A percentile compares a stretch with the other conserved stretches of the same genome.
phyloP scores from a whole-genome alignment of 2,329 filamentous ascomycete species.

The Blastomyces gilchristii region DNA sequence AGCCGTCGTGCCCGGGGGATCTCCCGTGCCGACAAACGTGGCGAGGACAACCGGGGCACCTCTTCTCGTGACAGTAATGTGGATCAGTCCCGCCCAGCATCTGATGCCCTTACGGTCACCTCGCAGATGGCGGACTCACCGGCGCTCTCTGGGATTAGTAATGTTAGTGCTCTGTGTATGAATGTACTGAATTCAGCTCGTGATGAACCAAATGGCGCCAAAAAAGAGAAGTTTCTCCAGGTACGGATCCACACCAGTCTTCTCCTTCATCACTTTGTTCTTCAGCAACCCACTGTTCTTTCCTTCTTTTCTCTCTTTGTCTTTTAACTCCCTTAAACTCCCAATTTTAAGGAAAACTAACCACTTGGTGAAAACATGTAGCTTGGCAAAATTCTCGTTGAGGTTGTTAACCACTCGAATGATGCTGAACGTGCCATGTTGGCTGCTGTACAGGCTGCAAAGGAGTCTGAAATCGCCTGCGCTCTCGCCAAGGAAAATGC shows the following conservation, averaged over 20 bases:
- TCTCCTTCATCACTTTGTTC: neutral
- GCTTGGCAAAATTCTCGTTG: conserved; percentile 17
- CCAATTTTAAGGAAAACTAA: neutral
- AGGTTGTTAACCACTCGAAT: conserved; percentile 18
- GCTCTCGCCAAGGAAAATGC: conserved; percentile 18
- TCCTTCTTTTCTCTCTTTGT: neutral
- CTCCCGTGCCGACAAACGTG: neutral
- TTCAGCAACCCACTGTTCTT: neutral
- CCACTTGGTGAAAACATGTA: neutral
- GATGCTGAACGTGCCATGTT: conserved; percentile 19
- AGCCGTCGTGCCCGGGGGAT: neutral
- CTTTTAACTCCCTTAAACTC: neutral
- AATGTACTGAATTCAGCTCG: conserved; percentile 15
- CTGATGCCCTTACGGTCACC: neutral
- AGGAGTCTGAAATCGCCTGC: conserved; percentile 17
- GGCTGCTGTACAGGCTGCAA: conserved; percentile 17
- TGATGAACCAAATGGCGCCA: conserved; percentile 13
- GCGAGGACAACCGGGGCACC: neutral
- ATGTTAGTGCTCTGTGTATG: conserved; percentile 15
- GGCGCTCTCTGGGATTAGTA: conserved; percentile 12
- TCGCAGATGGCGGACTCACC: conserved; percentile 10
- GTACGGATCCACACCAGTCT: conserved; percentile 9
- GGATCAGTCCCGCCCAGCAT: neutral
- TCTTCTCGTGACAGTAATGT: neutral
- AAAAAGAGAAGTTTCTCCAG: conserved; percentile 16